Percentiles rank a stretch among this genome's conserved stretches.
These are phyloP conservation scores for Coleophoma eucalyptorum DNA, from an alignment of 2,329 filamentous ascomycete genomes.

Conservation along the genomic window DNA sequence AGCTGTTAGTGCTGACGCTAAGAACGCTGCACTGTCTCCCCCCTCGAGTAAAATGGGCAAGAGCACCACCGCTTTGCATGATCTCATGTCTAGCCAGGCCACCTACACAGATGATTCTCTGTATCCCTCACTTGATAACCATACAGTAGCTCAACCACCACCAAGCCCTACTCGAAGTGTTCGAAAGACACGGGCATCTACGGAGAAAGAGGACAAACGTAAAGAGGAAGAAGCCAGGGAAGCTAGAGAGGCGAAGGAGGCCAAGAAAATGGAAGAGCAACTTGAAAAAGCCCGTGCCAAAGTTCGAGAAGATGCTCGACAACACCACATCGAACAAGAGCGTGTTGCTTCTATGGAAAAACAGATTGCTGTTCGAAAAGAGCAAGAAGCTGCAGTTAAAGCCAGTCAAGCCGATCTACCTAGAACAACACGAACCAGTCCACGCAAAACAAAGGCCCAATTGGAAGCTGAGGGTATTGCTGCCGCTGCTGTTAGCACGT, in stretches of 20 bases:
- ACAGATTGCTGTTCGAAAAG: constrained; percentile 48
- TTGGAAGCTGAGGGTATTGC: constrained; percentile 26
- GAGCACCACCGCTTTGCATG: constrained; percentile 42
- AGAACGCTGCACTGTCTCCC: constrained; percentile 52
- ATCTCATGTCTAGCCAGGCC: constrained; percentile 17
- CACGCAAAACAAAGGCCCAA: constrained; percentile 42
- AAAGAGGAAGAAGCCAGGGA: constrained; percentile 61
- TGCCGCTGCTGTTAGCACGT: constrained; percentile 25
- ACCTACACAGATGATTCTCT: constrained; percentile 13
- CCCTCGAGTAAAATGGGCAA: constrained; percentile 39
- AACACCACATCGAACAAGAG: constrained; percentile 56
- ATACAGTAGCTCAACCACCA: constrained; percentile 17
- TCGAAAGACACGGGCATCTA: constrained; percentile 51
- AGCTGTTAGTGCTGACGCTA: constrained; percentile 58
- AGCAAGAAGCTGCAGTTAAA: constrained; percentile 40
- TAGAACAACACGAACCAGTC: constrained; percentile 45
- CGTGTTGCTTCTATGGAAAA: constrained; percentile 49
- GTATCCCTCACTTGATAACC: constrained; percentile 41
- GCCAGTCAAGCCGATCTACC: constrained; percentile 29
- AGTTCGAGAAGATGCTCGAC: constrained; percentile 63
- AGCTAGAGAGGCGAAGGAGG: constrained; percentile 55
- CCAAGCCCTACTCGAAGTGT: constrained; percentile 22
- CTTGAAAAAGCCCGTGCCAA: constrained; percentile 65
- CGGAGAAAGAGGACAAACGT: constrained; percentile 55
- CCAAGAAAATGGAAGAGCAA: constrained; percentile 56